Base-by-base conservation (phyloP, 768 basidiomycete species). In the Agrocybe praecox region DNA sequence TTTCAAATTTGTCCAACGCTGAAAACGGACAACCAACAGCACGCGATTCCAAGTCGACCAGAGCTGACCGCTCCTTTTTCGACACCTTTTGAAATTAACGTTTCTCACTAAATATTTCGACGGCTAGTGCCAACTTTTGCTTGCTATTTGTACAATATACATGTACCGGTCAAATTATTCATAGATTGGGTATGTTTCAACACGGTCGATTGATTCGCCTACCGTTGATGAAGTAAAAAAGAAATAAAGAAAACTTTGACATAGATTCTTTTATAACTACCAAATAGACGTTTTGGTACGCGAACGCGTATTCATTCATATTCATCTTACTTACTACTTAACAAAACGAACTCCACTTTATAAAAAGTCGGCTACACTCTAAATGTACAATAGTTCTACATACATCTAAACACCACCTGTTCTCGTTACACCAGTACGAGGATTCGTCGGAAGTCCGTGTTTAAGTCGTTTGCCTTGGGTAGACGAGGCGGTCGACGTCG, bases 1-100 rank as follows among this genome's bases (percentile, higher is more conserved):
- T 59, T 17, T 49, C 44, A 33, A 55, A 49, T 8, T 26, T 55
- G 40, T 36, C 45, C 15, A 22, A 22, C 12, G 49, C 33, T 22
- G 44, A 33, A 2, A 32, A 26, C 15, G 32, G 29, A 49, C 29
- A 4, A 18, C 21, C 19, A 29, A 24, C 18, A 11, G 17, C n/a
- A 22, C 49, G n/a, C 29, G 9, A 15, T 17, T 11, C 36, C 33
- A 17, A 2, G 14, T 18, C 42, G 26, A 43, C 40, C 12, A 24
- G 19, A 21, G 14, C 51, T 8, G 12, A 58, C 26, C 32, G 47
- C n/a, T 58, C 57, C 23, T 58, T 58, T 43, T 58, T 58, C 26
- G 49, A 54, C 26, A 47, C 32, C 44, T 40, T 54, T 40, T 34
- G n/a, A 40, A 40, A 14, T 40, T 6, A 5, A 15, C 36, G 4